Percentiles rank a stretch among this genome's conserved stretches.
phyloP scores from a whole-genome alignment of 176 grass and related monocot genomes.

The Sorghum bicolor region Sorghum_bicolor_NCBIv3 NC_012870.2:9283001-9283500 shows the following conservation, averaged over 20 bases:
- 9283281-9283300: constrained; percentile 95
- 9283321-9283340: constrained; percentile 27
- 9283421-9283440: constrained; percentile 89
- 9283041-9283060: background rate
- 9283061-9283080: background rate
- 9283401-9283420: constrained; percentile 73
- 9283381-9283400: constrained; percentile 14
- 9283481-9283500: constrained; percentile 88
- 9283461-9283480: constrained; percentile 80
- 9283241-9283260: constrained; percentile 52
- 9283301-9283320: constrained; percentile 93
- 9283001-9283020: constrained; percentile 16
- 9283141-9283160: background rate
- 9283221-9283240: background rate
- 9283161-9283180: background rate
- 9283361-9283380: constrained; percentile 6
- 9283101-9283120: constrained; percentile 13
- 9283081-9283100: background rate
- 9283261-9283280: constrained; percentile 99
- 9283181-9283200: background rate
- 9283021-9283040: background rate
- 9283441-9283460: constrained; percentile 90
- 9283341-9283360: background rate
- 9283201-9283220: background rate
- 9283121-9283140: background rate